Evolutionary conservation across 139 green algal genomes (phyloP).

Genomic region (Chlamydomonas applanata): DNA sequence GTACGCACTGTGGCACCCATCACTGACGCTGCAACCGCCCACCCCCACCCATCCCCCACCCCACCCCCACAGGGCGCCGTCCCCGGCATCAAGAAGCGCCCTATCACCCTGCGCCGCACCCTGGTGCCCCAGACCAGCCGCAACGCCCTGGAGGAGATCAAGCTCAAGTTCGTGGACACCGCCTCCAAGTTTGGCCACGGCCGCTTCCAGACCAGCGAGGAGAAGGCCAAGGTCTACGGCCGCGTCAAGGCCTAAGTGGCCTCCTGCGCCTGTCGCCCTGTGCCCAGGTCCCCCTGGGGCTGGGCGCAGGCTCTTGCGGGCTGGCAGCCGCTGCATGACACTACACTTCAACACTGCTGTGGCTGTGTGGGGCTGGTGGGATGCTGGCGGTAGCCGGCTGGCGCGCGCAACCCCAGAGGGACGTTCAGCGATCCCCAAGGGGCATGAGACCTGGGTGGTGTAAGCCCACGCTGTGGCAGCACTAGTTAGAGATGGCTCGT

Average conservation of each 20-base stretch:
- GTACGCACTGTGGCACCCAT: not conserved
- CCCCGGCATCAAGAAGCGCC: constrained; percentile 92
- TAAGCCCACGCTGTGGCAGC: too few relatives aligned
- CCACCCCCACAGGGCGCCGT: constrained; percentile 59
- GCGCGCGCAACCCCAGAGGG: too few relatives aligned
- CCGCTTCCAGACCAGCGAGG: constrained; percentile 97
- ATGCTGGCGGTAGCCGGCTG: too few relatives aligned
- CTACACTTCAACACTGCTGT: too few relatives aligned
- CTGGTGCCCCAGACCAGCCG: constrained; percentile 91
- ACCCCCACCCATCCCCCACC: not conserved
- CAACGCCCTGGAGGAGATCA: constrained; percentile 92
- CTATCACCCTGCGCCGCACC: constrained; percentile 92
- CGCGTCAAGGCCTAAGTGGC: constrained; percentile 35
- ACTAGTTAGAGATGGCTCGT: too few relatives aligned
- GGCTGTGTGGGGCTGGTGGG: too few relatives aligned
- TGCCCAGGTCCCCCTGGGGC: too few relatives aligned
- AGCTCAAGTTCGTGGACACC: constrained; percentile 98
- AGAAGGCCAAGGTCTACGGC: constrained; percentile 80
- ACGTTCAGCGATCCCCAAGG: too few relatives aligned
- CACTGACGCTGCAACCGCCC: not conserved
- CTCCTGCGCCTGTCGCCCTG: too few relatives aligned
- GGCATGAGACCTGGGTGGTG: too few relatives aligned
- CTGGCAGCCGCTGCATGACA: too few relatives aligned
- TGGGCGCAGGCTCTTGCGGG: too few relatives aligned
- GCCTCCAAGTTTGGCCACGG: constrained; percentile 98